A percentile compares a stretch with the other conserved stretches of the same genome.
These are phyloP conservation scores for Iris macrosiphon DNA, from an alignment of 106 monocot species.

Conservation along the genomic window DNA sequence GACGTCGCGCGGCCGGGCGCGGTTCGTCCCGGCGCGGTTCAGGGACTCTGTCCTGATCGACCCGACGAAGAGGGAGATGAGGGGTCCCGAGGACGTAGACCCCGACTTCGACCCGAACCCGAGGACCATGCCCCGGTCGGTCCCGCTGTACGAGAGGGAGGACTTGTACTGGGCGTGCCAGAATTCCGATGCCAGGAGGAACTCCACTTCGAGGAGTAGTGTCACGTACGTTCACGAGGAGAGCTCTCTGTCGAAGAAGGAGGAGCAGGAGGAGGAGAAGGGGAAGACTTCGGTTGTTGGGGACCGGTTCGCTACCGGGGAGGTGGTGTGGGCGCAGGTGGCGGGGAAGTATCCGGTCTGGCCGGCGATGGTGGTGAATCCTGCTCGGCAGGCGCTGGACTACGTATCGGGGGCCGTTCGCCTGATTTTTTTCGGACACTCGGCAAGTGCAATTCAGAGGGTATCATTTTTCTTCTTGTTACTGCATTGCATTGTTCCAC, in stretches of 20 bases:
- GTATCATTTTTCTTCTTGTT: conserved; percentile 16
- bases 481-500: neutral
- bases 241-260: neutral
- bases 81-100: conserved; percentile 14
- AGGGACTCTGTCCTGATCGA: conserved; percentile 66
- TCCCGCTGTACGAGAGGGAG: conserved; percentile 17
- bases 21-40: conserved; percentile 37
- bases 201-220: conserved; percentile 25
- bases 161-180: conserved; percentile 33
- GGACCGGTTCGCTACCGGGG: conserved; percentile 57
- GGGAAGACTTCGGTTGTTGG: too few relatives aligned
- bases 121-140: neutral
- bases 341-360: conserved; percentile 66
- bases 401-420: conserved; percentile 41
- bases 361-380: conserved; percentile 72
- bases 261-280: conserved; percentile 1
- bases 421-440: conserved; percentile 82
- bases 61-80: conserved; percentile 60
- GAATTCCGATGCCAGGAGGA: conserved; percentile 21
- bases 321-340: conserved; percentile 85
- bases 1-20: conserved; percentile 35
- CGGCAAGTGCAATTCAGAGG: conserved; percentile 45
- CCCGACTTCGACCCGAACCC: conserved; percentile 12
- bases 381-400: conserved; percentile 35
- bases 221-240: conserved; percentile 22